A percentile compares a stretch with the other conserved stretches of the same genome.
Evolutionary conservation across 768 basidiomycete genomes (phyloP).

Genomic region (Scleroderma citrinum): DNA sequence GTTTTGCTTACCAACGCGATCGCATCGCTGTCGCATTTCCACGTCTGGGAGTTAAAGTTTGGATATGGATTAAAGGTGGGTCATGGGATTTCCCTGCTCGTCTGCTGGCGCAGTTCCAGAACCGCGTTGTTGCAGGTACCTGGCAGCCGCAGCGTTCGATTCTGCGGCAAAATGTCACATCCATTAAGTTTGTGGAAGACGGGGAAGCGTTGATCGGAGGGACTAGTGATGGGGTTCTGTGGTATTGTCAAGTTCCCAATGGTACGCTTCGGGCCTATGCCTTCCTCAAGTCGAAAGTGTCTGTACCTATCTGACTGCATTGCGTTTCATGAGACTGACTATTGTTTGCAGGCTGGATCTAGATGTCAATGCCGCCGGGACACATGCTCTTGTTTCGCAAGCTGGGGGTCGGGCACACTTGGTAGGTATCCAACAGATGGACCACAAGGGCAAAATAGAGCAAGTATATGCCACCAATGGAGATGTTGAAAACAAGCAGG

Average conservation of each 20-base stretch:
- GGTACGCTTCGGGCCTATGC: constrained; percentile 56
- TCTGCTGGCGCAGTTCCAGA: not conserved
- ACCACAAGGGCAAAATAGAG: constrained; percentile 48
- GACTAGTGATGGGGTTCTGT: constrained; percentile 67
- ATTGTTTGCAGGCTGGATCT: constrained; percentile 41
- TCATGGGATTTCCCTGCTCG: not conserved
- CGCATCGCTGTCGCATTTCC: constrained; percentile 60
- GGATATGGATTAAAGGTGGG: constrained; percentile 55
- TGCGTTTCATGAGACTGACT: constrained; percentile 7
- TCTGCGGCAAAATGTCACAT: constrained; percentile 56
- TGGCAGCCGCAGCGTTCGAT: constrained; percentile 66
- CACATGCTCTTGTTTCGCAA: constrained; percentile 50
- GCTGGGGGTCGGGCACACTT: constrained; percentile 45
- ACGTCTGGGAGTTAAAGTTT: constrained; percentile 55
- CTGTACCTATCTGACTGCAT: not conserved
- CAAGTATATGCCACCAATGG: constrained; percentile 44
- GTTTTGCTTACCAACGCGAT: constrained; percentile 51
- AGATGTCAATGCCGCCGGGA: constrained; percentile 43
- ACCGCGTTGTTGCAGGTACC: constrained; percentile 34
- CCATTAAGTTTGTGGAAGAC: constrained; percentile 56
- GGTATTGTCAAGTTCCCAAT: constrained; percentile 65
- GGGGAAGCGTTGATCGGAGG: constrained; percentile 63
- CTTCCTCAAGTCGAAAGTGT: constrained; percentile 58
- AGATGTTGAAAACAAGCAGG: constrained; percentile 28
- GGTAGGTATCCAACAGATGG: constrained; percentile 43